A percentile compares a stretch with the other conserved stretches of the same genome.
These are phyloP conservation scores for Candida fluviatilis DNA, from an alignment of 805 yeast species.

Conservation along the genomic window DNA sequence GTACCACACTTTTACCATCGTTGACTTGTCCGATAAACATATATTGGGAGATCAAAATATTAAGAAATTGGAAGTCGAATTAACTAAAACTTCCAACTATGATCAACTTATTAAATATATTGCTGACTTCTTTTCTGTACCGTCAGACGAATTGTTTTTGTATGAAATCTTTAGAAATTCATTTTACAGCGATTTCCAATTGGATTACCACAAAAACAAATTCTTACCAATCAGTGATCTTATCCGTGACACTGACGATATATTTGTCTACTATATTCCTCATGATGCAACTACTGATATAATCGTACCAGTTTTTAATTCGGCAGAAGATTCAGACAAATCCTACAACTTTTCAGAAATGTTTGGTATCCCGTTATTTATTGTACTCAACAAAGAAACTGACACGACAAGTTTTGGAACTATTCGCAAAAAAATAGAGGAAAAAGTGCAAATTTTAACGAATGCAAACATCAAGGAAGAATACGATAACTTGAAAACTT, in stretches of 20 bases:
- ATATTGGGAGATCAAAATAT: slow-evolving; percentile 12
- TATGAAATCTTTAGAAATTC: slow-evolving; percentile 56
- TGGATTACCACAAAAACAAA: slow-evolving; percentile 45
- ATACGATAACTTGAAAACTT: slow-evolving; percentile 16
- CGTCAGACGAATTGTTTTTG: slow-evolving; percentile 22
- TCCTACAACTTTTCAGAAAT: slow-evolving; percentile 38
- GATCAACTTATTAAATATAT: slow-evolving; percentile 61
- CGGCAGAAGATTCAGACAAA: slow-evolving; percentile 33
- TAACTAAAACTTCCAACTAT: slow-evolving; percentile 61
- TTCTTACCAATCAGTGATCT: slow-evolving; percentile 66
- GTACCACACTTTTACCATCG: slow-evolving; percentile 58
- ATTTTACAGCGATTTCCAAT: slow-evolving; percentile 66
- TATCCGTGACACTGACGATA: slow-evolving; percentile 57
- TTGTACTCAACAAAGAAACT: slow-evolving; percentile 44
- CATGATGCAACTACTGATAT: slow-evolving; percentile 39
- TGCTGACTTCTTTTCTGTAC: slow-evolving; percentile 40
- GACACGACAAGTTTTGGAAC: slow-evolving; percentile 55
- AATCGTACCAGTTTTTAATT: slow-evolving; percentile 58
- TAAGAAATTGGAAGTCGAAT: slow-evolving; percentile 61
- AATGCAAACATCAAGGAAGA: slow-evolving; percentile 18
- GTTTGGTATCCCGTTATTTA: slow-evolving; percentile 77
- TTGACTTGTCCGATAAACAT: slow-evolving; percentile 42
- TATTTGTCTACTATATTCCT: slow-evolving; percentile 57
- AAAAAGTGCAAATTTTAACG: slow-evolving; percentile 21
- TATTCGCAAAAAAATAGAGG: slow-evolving; percentile 55